Evolutionary conservation across 768 basidiomycete genomes (phyloP), one percentile per base, ranked within the genome.

Genomic region (Rhodocollybia butyracea): DNA sequence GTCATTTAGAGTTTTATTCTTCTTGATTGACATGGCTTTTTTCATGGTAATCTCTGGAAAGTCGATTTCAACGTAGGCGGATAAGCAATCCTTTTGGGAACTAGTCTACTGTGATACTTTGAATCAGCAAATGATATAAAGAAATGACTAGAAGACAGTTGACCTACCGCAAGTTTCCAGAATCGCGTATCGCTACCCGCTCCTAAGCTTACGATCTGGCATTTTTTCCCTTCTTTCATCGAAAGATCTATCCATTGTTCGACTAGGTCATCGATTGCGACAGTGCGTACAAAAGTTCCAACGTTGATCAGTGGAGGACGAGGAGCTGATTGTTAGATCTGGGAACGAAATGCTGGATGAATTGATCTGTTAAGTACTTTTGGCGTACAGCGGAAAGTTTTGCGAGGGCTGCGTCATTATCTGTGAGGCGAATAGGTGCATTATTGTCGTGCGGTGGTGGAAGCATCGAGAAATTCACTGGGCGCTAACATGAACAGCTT

Each of bases 171-270:
- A 62, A 96, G 74, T 54, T 94, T 78, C 94, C 96, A 99, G 67
- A 91, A 98, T 51, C 97, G 76, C 2, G 94, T 94, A 72, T 99
- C 97, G 63, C 92, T 98, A 22, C 97, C 97, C 2, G 95, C 89
- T 0, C 97, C 97, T 29, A 98, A 69, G 69, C 91, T 96, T n/a
- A 98, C 81, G 52, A 98, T 86, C 76, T 98, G 97, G 60, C 83
- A 86, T 55, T 66, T 66, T 57, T 69, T 76, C n/a, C 70, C 76
- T 8, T 73, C 73, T 21, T 62, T 64, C 39, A 68, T 65, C 1
- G 79, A 76, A 17, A 77, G 61, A 17, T 73, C 68, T 21, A 93
- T 61, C 80, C 89, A 94, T 43, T 76, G 69, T 27, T 83, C 70
- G 0, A 95, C 83, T 12, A 96, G 81, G 36, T 71, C 69, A 63